phyloP scores from a whole-genome alignment of 2,329 filamentous ascomycete species.

The Colletotrichum limetticola region DNA sequence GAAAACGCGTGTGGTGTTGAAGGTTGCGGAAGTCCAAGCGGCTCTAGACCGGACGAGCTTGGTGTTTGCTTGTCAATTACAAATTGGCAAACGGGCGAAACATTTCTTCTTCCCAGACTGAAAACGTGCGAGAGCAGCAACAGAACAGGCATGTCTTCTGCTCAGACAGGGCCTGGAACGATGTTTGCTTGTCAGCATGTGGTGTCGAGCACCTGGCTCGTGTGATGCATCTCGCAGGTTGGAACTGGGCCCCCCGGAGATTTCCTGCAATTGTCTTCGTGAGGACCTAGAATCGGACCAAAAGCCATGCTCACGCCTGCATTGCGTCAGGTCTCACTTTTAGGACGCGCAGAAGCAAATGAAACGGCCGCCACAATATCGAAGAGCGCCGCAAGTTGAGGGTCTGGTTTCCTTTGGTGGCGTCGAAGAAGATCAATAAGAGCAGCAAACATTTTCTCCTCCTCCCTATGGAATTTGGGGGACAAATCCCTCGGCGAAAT shows the following conservation, averaged over 20 bases:
- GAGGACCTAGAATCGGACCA: neutral
- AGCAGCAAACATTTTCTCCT: conserved; percentile 1
- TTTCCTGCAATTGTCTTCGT: neutral
- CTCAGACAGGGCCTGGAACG: neutral
- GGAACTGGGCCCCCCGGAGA: neutral
- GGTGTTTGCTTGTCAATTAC: conserved; percentile 17
- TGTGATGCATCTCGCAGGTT: conserved; percentile 6
- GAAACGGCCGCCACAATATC: conserved; percentile 6
- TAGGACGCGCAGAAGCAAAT: conserved; percentile 1
- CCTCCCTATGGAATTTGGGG: neutral
- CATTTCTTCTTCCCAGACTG: conserved; percentile 7
- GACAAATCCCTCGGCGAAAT: conserved; percentile 1
- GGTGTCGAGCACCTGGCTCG: neutral
- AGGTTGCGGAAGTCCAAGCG: neutral
- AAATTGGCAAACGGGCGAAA: neutral
- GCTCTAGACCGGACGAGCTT: conserved; percentile 8
- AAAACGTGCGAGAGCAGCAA: conserved; percentile 3
- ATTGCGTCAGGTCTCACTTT: conserved; percentile 18
- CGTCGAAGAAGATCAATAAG: neutral
- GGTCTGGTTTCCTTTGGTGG: neutral
- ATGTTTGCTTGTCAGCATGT: neutral
- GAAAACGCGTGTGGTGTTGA: neutral
- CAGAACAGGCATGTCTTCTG: neutral
- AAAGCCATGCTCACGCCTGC: neutral
- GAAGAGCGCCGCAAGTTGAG: conserved; percentile 1